phyloP scores from a whole-genome alignment of 768 basidiomycete species.

The Dioszegia aurantiaca region DNA sequence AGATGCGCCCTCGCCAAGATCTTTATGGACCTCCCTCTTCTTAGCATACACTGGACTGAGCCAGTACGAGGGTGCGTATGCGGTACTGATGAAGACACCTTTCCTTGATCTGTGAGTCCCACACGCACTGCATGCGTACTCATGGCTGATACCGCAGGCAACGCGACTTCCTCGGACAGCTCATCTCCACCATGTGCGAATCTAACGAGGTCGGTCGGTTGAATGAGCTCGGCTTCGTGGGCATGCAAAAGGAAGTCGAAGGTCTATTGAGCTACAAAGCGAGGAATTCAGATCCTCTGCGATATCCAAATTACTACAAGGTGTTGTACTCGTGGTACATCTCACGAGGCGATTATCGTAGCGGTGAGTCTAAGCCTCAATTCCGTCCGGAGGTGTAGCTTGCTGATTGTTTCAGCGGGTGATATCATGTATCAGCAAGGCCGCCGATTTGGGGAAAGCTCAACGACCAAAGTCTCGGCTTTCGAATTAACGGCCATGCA shows the following conservation, averaged over 20 bases:
- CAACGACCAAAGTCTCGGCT: conserved; percentile 40
- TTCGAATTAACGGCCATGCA: conserved; percentile 67
- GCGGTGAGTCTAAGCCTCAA: conserved; percentile 60
- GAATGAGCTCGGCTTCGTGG: conserved; percentile 77
- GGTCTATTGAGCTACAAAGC: conserved; percentile 85
- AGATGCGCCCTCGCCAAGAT: conserved; percentile 58
- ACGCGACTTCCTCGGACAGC: conserved; percentile 72
- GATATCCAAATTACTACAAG: conserved; percentile 78
- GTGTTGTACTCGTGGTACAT: conserved; percentile 95
- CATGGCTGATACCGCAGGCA: conserved; percentile 58
- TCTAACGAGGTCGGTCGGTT: conserved; percentile 74
- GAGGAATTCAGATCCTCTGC: conserved; percentile 83
- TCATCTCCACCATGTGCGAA: conserved; percentile 91
- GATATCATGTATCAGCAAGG: conserved; percentile 91
- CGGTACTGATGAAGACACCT: conserved; percentile 69
- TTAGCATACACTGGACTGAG: conserved; percentile 70
- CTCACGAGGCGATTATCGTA: conserved; percentile 80
- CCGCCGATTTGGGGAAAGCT: conserved; percentile 63
- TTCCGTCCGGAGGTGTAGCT: not conserved
- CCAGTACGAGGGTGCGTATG: conserved; percentile 83
- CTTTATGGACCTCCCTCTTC: conserved; percentile 77
- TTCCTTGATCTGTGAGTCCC: conserved; percentile 71
- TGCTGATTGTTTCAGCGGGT: conserved; percentile 61
- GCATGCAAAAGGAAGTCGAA: conserved; percentile 81
- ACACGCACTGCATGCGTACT: not conserved